Percentiles rank a stretch among this genome's conserved stretches.
These are phyloP conservation scores for Didymella exigua DNA, from an alignment of 2,329 filamentous ascomycete species.

Conservation along the genomic window DNA sequence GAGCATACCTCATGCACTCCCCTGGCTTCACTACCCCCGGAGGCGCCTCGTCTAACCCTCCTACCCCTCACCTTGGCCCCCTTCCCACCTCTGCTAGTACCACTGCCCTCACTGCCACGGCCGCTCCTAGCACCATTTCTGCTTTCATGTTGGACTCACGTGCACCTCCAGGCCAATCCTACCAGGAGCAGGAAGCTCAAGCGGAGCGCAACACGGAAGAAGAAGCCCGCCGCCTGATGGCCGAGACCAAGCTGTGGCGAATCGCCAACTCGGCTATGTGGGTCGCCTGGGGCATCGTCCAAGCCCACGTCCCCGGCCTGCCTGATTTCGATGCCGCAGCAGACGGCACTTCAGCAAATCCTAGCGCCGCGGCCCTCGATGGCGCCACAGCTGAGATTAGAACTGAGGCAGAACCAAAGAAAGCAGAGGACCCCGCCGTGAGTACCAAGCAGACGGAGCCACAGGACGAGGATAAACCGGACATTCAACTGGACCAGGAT, in stretches of 20 bases:
- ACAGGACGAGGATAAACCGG: conserved; percentile 29
- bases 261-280: conserved; percentile 86
- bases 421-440: conserved; percentile 20
- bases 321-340: conserved; percentile 54
- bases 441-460: conserved; percentile 32
- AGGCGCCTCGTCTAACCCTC: conserved; percentile 58
- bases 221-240: conserved; percentile 72
- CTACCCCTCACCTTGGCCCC: conserved; percentile 37
- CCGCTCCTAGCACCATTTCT: conserved; percentile 51
- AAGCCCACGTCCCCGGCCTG: conserved; percentile 83
- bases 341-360: conserved; percentile 19
- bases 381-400: conserved; percentile 30
- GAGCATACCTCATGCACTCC: conserved; percentile 83
- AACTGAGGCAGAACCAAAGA: conserved; percentile 23
- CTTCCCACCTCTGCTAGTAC: conserved; percentile 42
- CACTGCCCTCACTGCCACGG: conserved; percentile 41
- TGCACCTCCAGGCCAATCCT: conserved; percentile 44
- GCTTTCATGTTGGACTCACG: conserved; percentile 78
- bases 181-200: conserved; percentile 58
- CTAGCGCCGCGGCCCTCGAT: conserved; percentile 33
- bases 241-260: conserved; percentile 84
- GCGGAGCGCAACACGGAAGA: conserved; percentile 64
- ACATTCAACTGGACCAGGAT: conserved; percentile 28
- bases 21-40: conserved; percentile 66
- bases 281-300: conserved; percentile 96